Evolutionary conservation across 1,139 yeast genomes (phyloP).

Genomic region (Hyphopichia pseudoburtonii): DNA sequence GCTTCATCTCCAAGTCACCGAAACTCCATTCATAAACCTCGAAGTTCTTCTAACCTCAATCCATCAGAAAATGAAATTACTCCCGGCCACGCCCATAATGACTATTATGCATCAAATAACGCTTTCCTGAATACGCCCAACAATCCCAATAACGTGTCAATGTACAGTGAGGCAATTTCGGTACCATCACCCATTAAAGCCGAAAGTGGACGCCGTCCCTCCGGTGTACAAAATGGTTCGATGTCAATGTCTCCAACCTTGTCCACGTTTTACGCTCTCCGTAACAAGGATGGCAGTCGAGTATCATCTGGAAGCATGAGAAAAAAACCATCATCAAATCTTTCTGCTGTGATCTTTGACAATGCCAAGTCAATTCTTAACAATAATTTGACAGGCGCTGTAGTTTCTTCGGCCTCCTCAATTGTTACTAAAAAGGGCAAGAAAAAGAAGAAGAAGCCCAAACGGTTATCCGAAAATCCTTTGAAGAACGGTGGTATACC

Average conservation of each 20-base stretch:
- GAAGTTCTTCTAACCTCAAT: too few relatives aligned
- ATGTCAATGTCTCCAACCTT: constrained; percentile 31
- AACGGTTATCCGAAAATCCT: constrained; percentile 44
- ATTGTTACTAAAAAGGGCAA: constrained; percentile 18
- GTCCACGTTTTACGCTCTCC: constrained; percentile 41
- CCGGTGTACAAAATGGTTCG: constrained; percentile 3
- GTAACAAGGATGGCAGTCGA: constrained; percentile 19
- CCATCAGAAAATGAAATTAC: too few relatives aligned
- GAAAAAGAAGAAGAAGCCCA: constrained; percentile 30
- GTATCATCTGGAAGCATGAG: constrained; percentile 12
- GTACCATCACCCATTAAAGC: constrained; percentile 33
- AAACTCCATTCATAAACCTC: not conserved
- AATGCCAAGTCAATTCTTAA: constrained; percentile 41
- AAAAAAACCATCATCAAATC: constrained; percentile 30
- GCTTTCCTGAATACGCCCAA: not conserved
- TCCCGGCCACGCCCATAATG: too few relatives aligned
- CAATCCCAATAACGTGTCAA: constrained; percentile 21
- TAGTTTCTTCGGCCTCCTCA: constrained; percentile 33
- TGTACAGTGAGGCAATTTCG: constrained; percentile 27
- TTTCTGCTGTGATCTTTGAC: constrained; percentile 36
- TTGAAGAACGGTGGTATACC: constrained; percentile 54
- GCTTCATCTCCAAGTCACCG: constrained; percentile 15
- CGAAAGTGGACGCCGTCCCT: constrained; percentile 13
- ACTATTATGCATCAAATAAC: too few relatives aligned
- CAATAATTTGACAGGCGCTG: constrained; percentile 27